Conservation (phyloP, 768 basidiomycete species). For the Tephrocybe sp. region DNA sequence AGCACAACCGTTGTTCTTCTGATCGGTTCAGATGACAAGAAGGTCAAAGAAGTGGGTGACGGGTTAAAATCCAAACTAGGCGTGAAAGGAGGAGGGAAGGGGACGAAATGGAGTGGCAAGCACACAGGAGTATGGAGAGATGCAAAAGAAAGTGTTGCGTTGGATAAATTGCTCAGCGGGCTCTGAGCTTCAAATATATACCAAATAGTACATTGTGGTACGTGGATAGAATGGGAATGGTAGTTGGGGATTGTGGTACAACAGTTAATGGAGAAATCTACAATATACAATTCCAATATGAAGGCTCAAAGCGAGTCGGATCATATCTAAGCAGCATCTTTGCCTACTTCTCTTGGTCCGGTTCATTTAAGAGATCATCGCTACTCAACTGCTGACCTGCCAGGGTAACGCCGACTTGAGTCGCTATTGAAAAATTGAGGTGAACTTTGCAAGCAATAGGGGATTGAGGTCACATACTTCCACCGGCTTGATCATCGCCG, state of each 20-base stretch:
- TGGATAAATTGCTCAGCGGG: conserved; percentile 39
- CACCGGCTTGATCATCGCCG: conserved; percentile 2
- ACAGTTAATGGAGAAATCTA: background rate
- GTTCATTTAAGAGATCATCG: conserved; percentile 4
- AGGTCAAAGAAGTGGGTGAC: conserved; percentile 60
- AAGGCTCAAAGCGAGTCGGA: background rate
- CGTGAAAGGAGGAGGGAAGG: conserved; percentile 81
- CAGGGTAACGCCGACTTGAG: conserved; percentile 5
- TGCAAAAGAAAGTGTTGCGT: conserved; percentile 37
- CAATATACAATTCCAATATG: conserved; percentile 2
- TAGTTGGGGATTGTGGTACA: conserved; percentile 10
- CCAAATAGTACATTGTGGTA: background rate
- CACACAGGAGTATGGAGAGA: conserved; percentile 63
- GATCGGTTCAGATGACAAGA: conserved; percentile 57
- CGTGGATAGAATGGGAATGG: background rate
- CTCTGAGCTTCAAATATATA: conserved; percentile 15
- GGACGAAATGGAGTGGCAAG: conserved; percentile 76
- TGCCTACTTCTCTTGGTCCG: conserved; percentile 10
- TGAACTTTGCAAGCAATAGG: background rate
- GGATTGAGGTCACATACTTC: conserved; percentile 17
- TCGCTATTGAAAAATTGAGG: background rate
- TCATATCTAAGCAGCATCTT: background rate
- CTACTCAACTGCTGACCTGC: conserved; percentile 1
- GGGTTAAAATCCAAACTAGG: conserved; percentile 54
- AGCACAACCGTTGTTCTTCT: conserved; percentile 59